Evolutionary conservation across 1,139 yeast genomes (phyloP), one percentile per base, ranked within the genome.

Genomic region (Yamadazyma sp.): DNA sequence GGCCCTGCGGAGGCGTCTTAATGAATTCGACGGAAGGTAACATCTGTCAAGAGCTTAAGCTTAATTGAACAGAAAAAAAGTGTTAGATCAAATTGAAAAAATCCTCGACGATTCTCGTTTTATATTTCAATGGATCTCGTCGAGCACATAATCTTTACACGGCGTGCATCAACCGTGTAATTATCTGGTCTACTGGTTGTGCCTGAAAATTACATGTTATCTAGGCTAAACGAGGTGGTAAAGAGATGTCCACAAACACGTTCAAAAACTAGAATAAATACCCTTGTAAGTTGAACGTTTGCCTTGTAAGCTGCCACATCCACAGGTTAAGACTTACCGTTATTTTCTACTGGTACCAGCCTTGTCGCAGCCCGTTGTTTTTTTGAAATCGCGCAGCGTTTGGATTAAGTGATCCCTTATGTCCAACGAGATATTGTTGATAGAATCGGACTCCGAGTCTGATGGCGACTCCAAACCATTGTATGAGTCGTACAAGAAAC

Each of bases 1-100:
- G 67, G 17, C 75, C 69, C 31, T 76, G 76, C 35, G 59, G 52
- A 2, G 89, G 87, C 10, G 90, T 83, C 54, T 76, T 66, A 53
- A 76, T 73, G 59, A 79, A 82, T 52, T 73, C 72, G 38, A 68
- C 70, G 54, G 31, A 16, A 18, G 41, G 41, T 26, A 40, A 42
- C 44, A 42, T 42, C 12, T n/a, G 28, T 25, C 28, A 12, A 25
- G 5, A 25, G 8, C 9, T 23, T 9, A n/a, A 25, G 12, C 9
- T 23, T 4, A n/a, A 10, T 23, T 11, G 25, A n/a, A n/a, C 12
- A 25, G 12, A 25, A 25, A 23, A 23, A 23, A 23, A 23, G n/a
- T 6, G 4, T 5, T 11, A 23, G 25, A 23, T 23, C 25, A 13
- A 26, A 12, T 26, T 8, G 7, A 26, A 26, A 27, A 27, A 15